These are phyloP conservation scores for Calonectria henricotiae DNA, from an alignment of 2,329 filamentous ascomycete genomes.

Conservation along the genomic window DNA sequence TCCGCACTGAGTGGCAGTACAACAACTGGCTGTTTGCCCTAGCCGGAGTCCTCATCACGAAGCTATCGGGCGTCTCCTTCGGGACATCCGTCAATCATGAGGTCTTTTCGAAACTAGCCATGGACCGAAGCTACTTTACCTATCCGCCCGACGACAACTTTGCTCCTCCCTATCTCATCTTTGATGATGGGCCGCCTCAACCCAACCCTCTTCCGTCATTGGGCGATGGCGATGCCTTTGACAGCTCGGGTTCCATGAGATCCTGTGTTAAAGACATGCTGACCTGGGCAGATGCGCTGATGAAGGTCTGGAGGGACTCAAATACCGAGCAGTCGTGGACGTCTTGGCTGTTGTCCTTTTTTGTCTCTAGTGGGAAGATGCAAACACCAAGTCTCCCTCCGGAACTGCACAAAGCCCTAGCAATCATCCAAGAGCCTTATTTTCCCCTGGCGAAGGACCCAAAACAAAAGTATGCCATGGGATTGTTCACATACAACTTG, in stretches of 20 bases:
- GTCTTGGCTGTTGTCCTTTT: neutral
- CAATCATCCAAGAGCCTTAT: slow-evolving; percentile 5
- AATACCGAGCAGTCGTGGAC: neutral
- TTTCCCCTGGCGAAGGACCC: slow-evolving; percentile 1
- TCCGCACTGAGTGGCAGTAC: slow-evolving; percentile 29
- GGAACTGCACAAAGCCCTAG: neutral
- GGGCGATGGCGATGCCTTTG: slow-evolving; percentile 10
- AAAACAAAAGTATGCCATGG: slow-evolving; percentile 20
- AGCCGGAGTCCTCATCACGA: slow-evolving; percentile 9
- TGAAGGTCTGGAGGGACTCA: neutral
- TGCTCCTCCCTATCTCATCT: slow-evolving; percentile 20
- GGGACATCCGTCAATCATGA: slow-evolving; percentile 7
- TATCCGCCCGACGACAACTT: slow-evolving; percentile 7
- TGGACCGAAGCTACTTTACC: slow-evolving; percentile 15
- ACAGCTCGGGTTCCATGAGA: slow-evolving; percentile 22
- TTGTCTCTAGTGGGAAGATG: neutral
- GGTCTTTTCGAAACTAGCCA: slow-evolving; percentile 9
- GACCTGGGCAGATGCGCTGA: slow-evolving; percentile 13
- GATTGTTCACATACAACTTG: neutral
- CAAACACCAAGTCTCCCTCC: neutral
- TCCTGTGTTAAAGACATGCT: slow-evolving; percentile 27
- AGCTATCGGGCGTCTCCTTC: neutral
- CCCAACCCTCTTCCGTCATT: neutral
- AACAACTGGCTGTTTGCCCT: slow-evolving; percentile 31
- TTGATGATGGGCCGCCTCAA: neutral